Conservation (phyloP, 106 monocot genomes). For the Ottelia alismoides region DNA sequence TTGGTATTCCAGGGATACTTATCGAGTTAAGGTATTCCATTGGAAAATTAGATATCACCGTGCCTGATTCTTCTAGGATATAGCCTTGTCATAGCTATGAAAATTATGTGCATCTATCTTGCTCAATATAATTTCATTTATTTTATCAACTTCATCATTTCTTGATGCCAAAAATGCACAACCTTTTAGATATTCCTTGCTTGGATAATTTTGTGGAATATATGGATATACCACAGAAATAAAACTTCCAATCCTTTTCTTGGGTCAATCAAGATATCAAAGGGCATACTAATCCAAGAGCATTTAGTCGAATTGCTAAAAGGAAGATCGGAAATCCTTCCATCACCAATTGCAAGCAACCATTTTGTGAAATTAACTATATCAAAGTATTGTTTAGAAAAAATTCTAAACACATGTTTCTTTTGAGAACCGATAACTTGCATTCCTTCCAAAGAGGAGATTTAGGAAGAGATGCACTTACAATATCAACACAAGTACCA, state of each 20-base stretch:
- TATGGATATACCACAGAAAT: conserved; percentile 4
- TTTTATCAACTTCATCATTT: conserved; percentile 10
- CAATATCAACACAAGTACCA: conserved; percentile 1
- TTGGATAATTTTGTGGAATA: not conserved
- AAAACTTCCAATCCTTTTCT: not conserved
- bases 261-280: not conserved
- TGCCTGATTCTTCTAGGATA: not conserved
- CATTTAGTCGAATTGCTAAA: not conserved
- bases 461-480: not conserved
- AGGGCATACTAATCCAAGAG: conserved; percentile 3
- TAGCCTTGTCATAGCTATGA: not conserved
- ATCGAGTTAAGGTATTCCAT: conserved; percentile 13
- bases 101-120: not conserved
- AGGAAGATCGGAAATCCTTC: not conserved
- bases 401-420: not conserved
- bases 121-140: conserved; percentile 3
- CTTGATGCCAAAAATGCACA: conserved; percentile 6
- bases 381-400: not conserved
- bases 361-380: conserved; percentile 6
- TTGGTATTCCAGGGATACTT: conserved; percentile 1
- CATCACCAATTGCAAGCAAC: conserved; percentile 15
- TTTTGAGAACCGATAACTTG: not conserved
- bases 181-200: not conserved
- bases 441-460: conserved; percentile 2
- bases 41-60: not conserved